Percentiles rank a stretch among this genome's conserved stretches.
phyloP scores from a whole-genome alignment of 495 filamentous ascomycete genomes.

The Neurospora tetrasperma region DNA sequence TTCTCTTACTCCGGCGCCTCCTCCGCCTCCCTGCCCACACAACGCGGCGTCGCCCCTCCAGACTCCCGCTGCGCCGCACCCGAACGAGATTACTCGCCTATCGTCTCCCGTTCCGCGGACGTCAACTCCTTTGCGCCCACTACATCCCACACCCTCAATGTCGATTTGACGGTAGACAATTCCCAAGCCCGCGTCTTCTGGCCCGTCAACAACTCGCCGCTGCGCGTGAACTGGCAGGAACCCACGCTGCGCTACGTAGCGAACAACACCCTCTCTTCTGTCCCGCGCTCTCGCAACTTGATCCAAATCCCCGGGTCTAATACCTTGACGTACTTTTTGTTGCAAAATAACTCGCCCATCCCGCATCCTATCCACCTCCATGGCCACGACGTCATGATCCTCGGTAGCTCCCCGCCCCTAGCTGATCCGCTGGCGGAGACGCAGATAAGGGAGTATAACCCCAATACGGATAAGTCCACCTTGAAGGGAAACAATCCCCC shows the following conservation, averaged over 20 bases:
- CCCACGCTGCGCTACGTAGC: conserved; percentile 26
- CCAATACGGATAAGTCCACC: conserved; percentile 10
- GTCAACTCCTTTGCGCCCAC: conserved; percentile 10
- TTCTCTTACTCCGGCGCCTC: conserved; percentile 19
- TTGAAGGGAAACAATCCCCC: conserved; percentile 37
- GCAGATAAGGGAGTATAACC: conserved; percentile 20
- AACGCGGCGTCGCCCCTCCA: conserved; percentile 6
- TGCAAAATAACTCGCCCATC: conserved; percentile 36
- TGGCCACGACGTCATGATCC: conserved; percentile 45
- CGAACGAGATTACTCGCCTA: conserved; percentile 4
- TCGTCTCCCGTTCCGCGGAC: conserved; percentile 12
- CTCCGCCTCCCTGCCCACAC: conserved; percentile 7
- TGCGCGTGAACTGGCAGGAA: conserved; percentile 24
- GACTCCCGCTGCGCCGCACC: conserved; percentile 15
- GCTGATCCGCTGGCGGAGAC: conserved; percentile 8
- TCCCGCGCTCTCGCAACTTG: conserved; percentile 15
- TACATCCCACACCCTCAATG: conserved; percentile 12
- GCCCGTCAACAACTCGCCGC: conserved; percentile 24
- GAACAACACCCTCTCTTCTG: conserved; percentile 14
- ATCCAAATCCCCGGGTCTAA: conserved; percentile 12
- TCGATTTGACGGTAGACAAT: conserved; percentile 14
- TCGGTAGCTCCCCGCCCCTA: conserved; percentile 29
- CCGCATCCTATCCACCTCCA: conserved; percentile 41
- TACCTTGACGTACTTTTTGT: conserved; percentile 30
- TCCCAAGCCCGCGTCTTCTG: conserved; percentile 22